phyloP scores from a whole-genome alignment of 257 asterid genomes.

The Eucommia ulmoides region DNA sequence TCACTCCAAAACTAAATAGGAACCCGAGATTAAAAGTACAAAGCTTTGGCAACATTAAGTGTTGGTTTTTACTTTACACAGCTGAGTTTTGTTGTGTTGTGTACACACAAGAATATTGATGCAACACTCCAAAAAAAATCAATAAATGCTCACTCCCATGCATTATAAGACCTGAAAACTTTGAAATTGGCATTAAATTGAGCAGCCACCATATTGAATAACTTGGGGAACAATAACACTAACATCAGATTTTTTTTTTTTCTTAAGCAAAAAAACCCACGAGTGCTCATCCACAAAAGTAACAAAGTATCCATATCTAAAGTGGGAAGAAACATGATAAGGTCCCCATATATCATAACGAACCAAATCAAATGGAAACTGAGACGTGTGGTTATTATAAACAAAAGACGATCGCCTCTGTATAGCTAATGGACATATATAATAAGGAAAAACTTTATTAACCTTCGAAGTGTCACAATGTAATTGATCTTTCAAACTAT shows the following conservation, averaged over 20 bases:
- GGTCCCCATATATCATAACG: neutral
- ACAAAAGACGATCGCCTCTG: neutral
- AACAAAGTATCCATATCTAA: neutral
- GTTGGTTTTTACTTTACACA: neutral
- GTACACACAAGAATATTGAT: neutral
- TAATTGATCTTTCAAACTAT: neutral
- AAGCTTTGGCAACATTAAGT: neutral
- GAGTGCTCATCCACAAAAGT: neutral
- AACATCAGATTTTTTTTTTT: neutral
- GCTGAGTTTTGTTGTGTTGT: neutral
- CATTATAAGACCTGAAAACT: neutral
- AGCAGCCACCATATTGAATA: neutral
- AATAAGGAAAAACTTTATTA: neutral
- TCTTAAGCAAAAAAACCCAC: neutral
- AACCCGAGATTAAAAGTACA: neutral
- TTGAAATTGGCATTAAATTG: neutral
- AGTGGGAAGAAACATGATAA: neutral
- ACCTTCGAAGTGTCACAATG: neutral
- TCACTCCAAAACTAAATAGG: neutral
- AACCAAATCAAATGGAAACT: neutral
- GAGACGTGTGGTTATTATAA: neutral
- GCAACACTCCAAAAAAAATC: neutral
- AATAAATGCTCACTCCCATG: neutral
- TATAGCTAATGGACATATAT: neutral
- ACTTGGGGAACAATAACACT: neutral